Conservation (phyloP, 208 protist species). For the Herpetomonas samuelpessoai region DNA sequence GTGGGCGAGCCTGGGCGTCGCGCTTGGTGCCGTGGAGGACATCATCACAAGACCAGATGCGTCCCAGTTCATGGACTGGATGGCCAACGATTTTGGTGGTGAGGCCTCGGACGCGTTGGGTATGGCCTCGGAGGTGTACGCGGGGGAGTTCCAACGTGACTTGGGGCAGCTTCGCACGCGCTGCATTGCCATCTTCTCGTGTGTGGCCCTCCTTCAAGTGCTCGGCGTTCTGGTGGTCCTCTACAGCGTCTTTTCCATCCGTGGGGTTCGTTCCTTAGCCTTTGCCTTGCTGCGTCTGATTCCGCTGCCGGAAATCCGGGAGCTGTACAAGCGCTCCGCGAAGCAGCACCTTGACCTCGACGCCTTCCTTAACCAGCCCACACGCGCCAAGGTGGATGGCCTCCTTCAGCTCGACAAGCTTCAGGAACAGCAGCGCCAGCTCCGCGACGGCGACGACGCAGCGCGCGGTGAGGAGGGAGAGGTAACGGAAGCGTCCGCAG, state of each 20-base stretch:
- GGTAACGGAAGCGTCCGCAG: not conserved
- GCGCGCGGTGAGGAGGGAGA: not conserved
- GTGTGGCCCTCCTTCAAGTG: not conserved
- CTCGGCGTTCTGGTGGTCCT: slow-evolving; percentile 5
- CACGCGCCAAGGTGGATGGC: slow-evolving; percentile 2
- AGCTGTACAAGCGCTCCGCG: slow-evolving; percentile 3
- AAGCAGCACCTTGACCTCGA: slow-evolving; percentile 11
- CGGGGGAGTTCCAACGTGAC: not conserved
- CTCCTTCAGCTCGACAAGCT: slow-evolving; percentile 1
- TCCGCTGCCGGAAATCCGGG: slow-evolving; percentile 2
- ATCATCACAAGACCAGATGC: not conserved
- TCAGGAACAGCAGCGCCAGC: not conserved
- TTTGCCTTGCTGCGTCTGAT: slow-evolving; percentile 13
- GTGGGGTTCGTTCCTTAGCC: slow-evolving; percentile 1
- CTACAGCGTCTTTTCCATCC: slow-evolving; percentile 2
- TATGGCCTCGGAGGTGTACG: slow-evolving; percentile 2
- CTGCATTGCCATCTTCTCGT: not conserved
- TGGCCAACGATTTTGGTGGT: slow-evolving; percentile 1
- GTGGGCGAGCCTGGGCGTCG: slow-evolving; percentile 3
- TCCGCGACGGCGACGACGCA: not conserved
- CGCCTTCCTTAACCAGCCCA: slow-evolving; percentile 2
- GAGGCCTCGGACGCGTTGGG: not conserved
- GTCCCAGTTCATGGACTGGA: not conserved
- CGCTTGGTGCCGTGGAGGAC: slow-evolving; percentile 3
- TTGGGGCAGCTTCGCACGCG: not conserved